Base-by-base conservation (phyloP, 2,329 filamentous ascomycete species). In the Arthrobotrys sinensis region DNA sequence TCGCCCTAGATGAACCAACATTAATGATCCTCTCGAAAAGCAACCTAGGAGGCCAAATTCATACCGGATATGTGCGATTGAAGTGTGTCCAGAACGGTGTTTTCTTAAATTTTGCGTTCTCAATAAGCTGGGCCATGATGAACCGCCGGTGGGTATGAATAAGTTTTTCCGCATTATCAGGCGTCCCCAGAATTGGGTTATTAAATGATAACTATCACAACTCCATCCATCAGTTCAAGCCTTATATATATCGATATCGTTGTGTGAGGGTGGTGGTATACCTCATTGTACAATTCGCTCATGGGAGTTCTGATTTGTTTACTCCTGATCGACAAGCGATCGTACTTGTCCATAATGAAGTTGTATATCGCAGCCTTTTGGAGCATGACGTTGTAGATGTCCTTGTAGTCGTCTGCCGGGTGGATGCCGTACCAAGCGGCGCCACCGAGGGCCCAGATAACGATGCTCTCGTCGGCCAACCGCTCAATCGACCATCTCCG, bases 351-450 rank as follows among this genome's bases (percentile, higher is more conserved):
- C 32, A 80, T 62, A 38, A 81, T 55, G 46, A 82, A 82, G 52
- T 80, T 76, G 78, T 81, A 82, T 32, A 81, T 75, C 19, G 63
- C 75, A n/a, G 79, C 80, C 71, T 82, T 82, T 60, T 82, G 73
- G 6, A 81, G 16, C 64, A 80, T 79, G 11, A 52, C 16, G 10
- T 75, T 14, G 28, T 80, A 82, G 28, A 80, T 79, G 0, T 71
- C 16, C 34, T 50, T 38, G 46, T 81, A 82, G 43, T 76, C 78
- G 28, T 70, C 32, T 16, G 80, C 57, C 14, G 80, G 81, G 11
- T 48, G 55, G 21, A 82, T 80, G 7, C 77, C 73, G 32, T 81
- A 82, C 81, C 81, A 82, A 11, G 76, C 81, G 21, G 75, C 71
- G 3, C 60, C 48, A 1, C 81, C 81, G 4, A 82, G 67, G 11